Evolutionary conservation across 2,329 filamentous ascomycete genomes (phyloP), one percentile per base, ranked within the genome.

Genomic region (Penicillium polonicum): DNA sequence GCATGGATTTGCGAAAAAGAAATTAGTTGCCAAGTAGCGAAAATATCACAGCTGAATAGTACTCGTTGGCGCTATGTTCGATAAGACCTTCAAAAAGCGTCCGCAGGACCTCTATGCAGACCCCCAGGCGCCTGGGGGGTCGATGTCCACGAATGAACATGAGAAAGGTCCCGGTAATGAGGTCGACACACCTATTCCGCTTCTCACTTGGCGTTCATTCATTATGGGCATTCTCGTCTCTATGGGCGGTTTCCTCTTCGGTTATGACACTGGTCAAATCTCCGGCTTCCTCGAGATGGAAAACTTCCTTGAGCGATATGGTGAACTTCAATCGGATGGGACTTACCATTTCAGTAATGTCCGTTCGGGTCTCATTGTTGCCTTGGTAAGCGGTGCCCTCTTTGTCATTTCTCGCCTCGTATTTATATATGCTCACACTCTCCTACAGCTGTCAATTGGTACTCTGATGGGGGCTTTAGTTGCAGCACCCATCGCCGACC

Each of bases 181-280:
- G 12, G 57, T 67, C 5, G 64, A 67, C 31, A 64, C 64, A 2
- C 57, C 65, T 7, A 70, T 75, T 27, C 63, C 74, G 4, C 68
- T 74, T 0, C 65, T 70, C 6, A 73, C 72, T 7, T 71, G 70
- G 55, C 72, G 72, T 31, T 66, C 70, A n/a, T 63, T 65, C 9
- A 64, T 73, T 9, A 71, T 74, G 51, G 68, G 71, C 7, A 63
- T 72, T 38, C 72, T 78, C n/a, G 72, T 78, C 29, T 79, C 76
- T 1, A 78, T 79, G 74, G 76, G 76, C n/a, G 77, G 77, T 1
- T 74, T 78, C 50, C 70, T 76, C 7, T 77, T 76, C 46, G 74
- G 75, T 7, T 77, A 76, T 45, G 74, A 78, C 52, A 77, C 77
- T 5, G 74, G 76, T 60, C 76, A 79, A 56, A 79, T 79, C 41